Evolutionary conservation across 2,329 filamentous ascomycete genomes (phyloP), one percentile per base, ranked within the genome.

Genomic region (Alternaria solani): DNA sequence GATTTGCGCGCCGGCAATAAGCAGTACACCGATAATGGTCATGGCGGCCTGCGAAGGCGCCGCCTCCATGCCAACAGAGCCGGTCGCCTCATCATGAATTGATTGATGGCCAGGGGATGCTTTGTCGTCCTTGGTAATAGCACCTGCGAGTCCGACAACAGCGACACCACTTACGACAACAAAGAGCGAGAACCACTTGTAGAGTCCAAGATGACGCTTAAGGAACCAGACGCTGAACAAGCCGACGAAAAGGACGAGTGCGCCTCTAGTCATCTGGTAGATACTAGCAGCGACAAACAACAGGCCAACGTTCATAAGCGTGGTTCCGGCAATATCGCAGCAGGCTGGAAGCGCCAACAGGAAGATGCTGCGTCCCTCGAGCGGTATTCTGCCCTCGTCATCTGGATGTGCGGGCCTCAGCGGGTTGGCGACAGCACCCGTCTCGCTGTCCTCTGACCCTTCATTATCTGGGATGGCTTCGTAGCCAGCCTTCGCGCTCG

Each of bases 221-320:
- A 99, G 83, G 78, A 99, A 98, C 12, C 96, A 73, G 28, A 99
- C 94, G 73, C 93, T 97, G 81, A 99, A 97, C 0, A 98, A 82
- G 0, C 95, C 95, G 20, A 99, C 95, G 71, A 99, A 99, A 7
- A 99, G 85, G 3, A 99, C 94, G 42, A 99, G 85, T 0, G 95
- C 95, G 8, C 95, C 95, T 60, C 95, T 86, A 1, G 94, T 98
- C 95, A 99, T 99, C 81, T 99, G 95, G 81, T 97, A 99, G 74
- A 99, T 97, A 62, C 92, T 96, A 1, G 95, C 93, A 12, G 92
- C 95, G 25, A 98, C 94, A 76, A 98, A 94, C 49, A 98, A 85
- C 67, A 99, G 84, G 4, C 95, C 95, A 5, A 93, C 91, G 75
- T 99, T 99, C 94, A 99, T 98, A 56, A 98, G 86, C 4, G 95